Base-by-base conservation (phyloP, 2,329 filamentous ascomycete species). In the Aspergillus carbonarius region DNA sequence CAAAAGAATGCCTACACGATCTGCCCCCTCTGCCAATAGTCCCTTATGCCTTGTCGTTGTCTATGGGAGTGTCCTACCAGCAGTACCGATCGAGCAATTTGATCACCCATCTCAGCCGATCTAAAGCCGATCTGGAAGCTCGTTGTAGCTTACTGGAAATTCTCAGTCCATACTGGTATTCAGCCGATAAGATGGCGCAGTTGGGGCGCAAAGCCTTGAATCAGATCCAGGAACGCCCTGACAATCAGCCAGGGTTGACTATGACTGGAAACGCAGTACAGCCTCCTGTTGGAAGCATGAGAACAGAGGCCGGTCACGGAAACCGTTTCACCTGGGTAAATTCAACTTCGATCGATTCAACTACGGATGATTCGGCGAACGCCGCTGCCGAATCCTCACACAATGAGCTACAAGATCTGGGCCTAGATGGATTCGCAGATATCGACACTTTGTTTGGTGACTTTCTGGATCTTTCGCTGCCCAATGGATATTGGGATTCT, bases 11-110 rank as follows among this genome's bases (percentile, higher is more conserved):
- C n/a, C 72, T 78, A 5, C 70, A 77, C 30, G 67, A 75, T 8
- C 72, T 85, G 1, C 77, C 82, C 20, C 81, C 82, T 1, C 70
- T 85, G 3, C 83, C 83, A 2, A 75, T 85, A 3, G 75, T 85
- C 7, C 82, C 83, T 2, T 86, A 85, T 62, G 80, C 82, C 5
- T 75, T 85, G 15, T 79, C 81, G 1, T 73, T 85, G 4, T 82
- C 82, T 2, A 76, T 85, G 60, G 81, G 81, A 3, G 82, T 85
- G 1, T 81, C 82, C 2, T 85, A 86, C 63, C 81, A 83, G 12
- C 81, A 84, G 57, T 79, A 84, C 47, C 82, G 83, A 20, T 79
- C 80, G 47, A 80, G 80, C 57, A 81, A 77, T 49, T 70, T 83
- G 7, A 79, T 72, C 51, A 74, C 72, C 6, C 70, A 76, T 51